These are phyloP conservation scores for Pichia membranifaciens DNA, from an alignment of 805 yeast species.

Conservation along the genomic window DNA sequence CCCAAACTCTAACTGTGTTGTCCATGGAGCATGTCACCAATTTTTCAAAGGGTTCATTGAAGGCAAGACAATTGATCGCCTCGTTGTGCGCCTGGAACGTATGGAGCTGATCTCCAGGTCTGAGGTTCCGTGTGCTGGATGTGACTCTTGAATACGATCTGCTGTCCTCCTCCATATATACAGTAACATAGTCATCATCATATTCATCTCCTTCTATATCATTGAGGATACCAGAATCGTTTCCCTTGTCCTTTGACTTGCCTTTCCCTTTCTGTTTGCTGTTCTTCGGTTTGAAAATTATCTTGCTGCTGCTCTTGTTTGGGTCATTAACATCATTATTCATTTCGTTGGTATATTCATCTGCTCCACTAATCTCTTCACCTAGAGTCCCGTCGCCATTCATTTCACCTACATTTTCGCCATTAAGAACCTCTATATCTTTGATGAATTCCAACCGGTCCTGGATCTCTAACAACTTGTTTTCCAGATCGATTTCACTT, in stretches of 20 bases:
- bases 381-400: not conserved
- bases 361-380: not conserved
- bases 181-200: conserved; percentile 24
- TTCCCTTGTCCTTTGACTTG: conserved; percentile 30
- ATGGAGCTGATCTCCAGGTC: conserved; percentile 50
- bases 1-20: conserved; percentile 80
- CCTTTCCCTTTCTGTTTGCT: not conserved
- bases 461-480: conserved; percentile 38
- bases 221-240: conserved; percentile 8
- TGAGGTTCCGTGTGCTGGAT: conserved; percentile 43
- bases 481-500: conserved; percentile 52
- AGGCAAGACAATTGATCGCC: conserved; percentile 52
- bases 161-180: conserved; percentile 10
- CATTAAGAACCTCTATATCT: conserved; percentile 30
- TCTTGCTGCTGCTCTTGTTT: not conserved
- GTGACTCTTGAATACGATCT: conserved; percentile 33
- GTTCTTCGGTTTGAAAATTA: conserved; percentile 12
- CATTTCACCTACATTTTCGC: conserved; percentile 17
- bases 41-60: conserved; percentile 70
- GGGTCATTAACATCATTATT: not conserved
- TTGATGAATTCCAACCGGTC: conserved; percentile 39
- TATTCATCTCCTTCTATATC: conserved; percentile 23
- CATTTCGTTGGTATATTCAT: not conserved
- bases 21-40: conserved; percentile 75
- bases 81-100: conserved; percentile 48